Conservation (phyloP, 331 rosid species). For the Prunus yedoensis region DNA sequence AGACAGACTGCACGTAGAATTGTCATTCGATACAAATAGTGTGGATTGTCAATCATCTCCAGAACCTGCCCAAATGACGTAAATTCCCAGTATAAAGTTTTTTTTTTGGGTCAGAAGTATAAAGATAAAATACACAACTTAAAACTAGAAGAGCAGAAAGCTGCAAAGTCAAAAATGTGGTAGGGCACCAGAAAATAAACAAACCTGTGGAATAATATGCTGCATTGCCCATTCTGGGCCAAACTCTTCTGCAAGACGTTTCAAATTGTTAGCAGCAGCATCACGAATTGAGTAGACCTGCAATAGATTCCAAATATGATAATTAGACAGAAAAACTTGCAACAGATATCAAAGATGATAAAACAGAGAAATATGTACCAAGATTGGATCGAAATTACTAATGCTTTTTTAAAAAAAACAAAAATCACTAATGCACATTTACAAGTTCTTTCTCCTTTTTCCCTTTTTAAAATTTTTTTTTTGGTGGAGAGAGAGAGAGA, state of each 20-base stretch:
- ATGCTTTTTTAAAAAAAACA: background rate
- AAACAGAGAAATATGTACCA: background rate
- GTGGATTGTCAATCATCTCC: conserved; percentile 83
- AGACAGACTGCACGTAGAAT: conserved; percentile 78
- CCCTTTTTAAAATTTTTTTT: too few relatives aligned
- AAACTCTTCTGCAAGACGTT: conserved; percentile 97
- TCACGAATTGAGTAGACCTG: conserved; percentile 98
- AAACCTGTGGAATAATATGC: conserved; percentile 90
- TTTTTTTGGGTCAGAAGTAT: background rate
- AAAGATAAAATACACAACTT: background rate
- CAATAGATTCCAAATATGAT: conserved; percentile 16
- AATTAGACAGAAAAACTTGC: background rate
- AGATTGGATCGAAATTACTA: background rate
- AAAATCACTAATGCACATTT: background rate
- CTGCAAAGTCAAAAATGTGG: background rate
- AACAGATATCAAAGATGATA: background rate
- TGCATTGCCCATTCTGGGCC: conserved; percentile 99
- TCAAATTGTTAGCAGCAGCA: conserved; percentile 95
- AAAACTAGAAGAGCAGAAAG: background rate
- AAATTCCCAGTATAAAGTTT: conserved; percentile 2
- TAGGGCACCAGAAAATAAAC: background rate
- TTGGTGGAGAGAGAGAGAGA: too few relatives aligned
- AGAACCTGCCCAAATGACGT: conserved; percentile 59
- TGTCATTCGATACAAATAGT: conserved; percentile 95
- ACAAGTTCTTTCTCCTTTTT: background rate